Percentiles rank a stretch among this genome's conserved stretches.
Evolutionary conservation across 139 green algal species (phyloP).

Genomic region (Gonium pectorale): DNA sequence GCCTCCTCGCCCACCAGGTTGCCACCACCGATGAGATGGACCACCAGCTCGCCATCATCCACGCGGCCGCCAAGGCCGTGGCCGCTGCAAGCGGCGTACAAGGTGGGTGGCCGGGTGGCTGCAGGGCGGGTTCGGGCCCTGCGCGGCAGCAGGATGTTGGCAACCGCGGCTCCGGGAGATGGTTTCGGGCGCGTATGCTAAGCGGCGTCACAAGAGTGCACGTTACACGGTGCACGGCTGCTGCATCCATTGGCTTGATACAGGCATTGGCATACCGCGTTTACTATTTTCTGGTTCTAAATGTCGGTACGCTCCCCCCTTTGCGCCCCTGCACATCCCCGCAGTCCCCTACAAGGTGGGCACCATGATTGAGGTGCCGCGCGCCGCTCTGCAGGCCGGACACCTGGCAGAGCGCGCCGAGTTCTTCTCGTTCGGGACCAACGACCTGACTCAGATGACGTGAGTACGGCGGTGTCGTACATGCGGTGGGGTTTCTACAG

Average conservation of each 20-base stretch:
- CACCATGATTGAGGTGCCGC: conserved; percentile 93
- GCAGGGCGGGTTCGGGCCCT: no score
- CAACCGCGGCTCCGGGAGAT: no score
- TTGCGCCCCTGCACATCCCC: no score
- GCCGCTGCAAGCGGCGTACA: background rate
- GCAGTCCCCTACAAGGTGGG: conserved; percentile 63
- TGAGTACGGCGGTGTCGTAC: background rate
- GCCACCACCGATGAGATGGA: conserved; percentile 76
- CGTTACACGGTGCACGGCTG: no score
- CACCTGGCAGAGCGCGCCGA: conserved; percentile 81
- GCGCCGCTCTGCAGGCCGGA: conserved; percentile 79
- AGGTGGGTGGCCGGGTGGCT: conserved; percentile 14
- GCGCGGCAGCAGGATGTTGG: no score
- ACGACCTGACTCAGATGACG: conserved; percentile 91
- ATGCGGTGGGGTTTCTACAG: no score
- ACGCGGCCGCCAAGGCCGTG: conserved; percentile 52
- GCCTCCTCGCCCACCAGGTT: conserved; percentile 54
- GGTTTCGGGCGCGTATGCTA: no score
- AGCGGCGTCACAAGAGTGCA: no score
- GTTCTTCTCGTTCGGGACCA: conserved; percentile 94
- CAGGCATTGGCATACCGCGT: no score
- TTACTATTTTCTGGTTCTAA: no score
- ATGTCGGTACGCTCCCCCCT: no score
- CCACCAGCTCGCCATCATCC: conserved; percentile 66
- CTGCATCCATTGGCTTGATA: no score